Evolutionary conservation across 202 grass and related monocot species (phyloP).

Genomic region (Saccharum hybrid): DNA sequence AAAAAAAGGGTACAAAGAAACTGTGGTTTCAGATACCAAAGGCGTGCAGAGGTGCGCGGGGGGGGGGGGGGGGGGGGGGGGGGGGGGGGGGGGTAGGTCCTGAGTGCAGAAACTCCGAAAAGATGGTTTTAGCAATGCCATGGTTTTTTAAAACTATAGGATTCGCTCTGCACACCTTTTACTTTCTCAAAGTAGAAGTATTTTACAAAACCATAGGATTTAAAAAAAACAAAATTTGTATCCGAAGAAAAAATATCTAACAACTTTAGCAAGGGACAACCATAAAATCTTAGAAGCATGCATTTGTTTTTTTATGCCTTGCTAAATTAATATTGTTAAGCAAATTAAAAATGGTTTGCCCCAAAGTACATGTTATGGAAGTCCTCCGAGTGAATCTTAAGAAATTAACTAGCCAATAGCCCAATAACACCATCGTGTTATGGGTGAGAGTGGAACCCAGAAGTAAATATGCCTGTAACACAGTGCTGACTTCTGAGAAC

Average conservation of each 20-base stretch:
- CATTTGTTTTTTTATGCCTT: constrained; percentile 12
- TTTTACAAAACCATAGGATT: not conserved
- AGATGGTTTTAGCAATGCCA: not conserved
- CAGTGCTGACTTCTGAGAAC: not conserved
- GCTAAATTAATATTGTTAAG: constrained; percentile 17
- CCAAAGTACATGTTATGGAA: constrained; percentile 6
- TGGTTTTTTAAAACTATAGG: not conserved
- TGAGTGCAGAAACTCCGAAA: not conserved
- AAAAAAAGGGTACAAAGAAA: no score
- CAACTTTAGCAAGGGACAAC: constrained; percentile 3
- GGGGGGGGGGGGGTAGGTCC: not conserved
- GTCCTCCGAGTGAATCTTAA: constrained; percentile 17
- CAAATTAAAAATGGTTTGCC: not conserved
- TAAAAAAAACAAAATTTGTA: not conserved
- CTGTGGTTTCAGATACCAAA: no score
- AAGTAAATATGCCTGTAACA: constrained; percentile 29
- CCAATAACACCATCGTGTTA: constrained; percentile 15
- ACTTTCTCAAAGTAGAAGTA: not conserved
- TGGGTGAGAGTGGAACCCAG: constrained; percentile 3
- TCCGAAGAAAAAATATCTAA: not conserved
- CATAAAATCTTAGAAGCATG: constrained; percentile 18
- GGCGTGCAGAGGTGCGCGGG: no score
- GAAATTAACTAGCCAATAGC: constrained; percentile 9
- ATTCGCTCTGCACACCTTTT: not conserved
- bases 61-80: no score